Base-by-base conservation (phyloP, 2,329 filamentous ascomycete genomes). In the Cladobotryum protrusum region DNA sequence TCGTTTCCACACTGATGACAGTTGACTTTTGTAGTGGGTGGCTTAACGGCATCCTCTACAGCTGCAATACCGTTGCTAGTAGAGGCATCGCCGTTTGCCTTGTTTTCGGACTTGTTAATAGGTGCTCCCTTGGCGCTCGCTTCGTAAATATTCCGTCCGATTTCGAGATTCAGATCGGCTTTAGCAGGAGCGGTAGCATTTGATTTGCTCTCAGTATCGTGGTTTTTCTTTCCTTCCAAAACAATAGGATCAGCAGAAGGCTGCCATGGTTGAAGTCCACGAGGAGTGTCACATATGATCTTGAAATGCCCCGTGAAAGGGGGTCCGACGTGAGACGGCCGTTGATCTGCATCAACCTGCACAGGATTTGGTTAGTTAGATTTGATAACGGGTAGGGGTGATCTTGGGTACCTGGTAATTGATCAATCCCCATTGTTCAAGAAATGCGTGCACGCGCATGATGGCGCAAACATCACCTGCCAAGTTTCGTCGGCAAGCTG, bases 381-480 rank as follows among this genome's bases (percentile, higher is more conserved):
- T 9, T 29, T 6, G 35, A 41, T 7, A 13, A 13, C 4, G 47
- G 35, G 43, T 52, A 13, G 29, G 5, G n/a, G 4, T 32, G 9
- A 12, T n/a, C 34, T 11, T 11, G 19, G 52, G 41, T 77, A 96
- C 92, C 77, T 99, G 93, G 65, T 99, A 99, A 71, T 99, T 99
- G 68, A 99, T 96, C 62, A 99, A 75, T 7, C 93, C 93, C 93
- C 93, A 99, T 67, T 97, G 92, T 72, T 99, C 93, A 34, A 99
- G 78, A 72, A 99, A 99, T 14, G 90, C 87, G 69, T 99, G 93
- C 15, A 99, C 92, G 57, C 93, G 86, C 93, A 99, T 99, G 60
- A 99, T 99, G 36, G 93, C 92, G 72, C 93, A 99, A 32, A 99
- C 93, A 69, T 99, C 93, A 57, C 93, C 93, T 18, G 93, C 93